A percentile compares a stretch with the other conserved stretches of the same genome.
Conservation (phyloP, 2,329 filamentous ascomycete species). For the Fusarium floridanum region DNA sequence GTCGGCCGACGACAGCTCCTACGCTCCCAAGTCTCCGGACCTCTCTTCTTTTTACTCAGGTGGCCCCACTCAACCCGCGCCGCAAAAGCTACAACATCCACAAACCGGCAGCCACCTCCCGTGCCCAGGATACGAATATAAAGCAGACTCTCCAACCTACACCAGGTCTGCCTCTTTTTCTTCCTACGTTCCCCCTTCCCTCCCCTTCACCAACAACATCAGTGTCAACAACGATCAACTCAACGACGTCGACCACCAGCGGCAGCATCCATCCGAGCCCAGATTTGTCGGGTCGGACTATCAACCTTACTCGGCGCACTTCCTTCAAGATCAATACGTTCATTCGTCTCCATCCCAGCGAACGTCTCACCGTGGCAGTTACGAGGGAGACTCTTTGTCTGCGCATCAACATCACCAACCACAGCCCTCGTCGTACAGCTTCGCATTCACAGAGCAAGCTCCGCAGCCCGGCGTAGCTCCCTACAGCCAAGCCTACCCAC, state of each 20-base stretch:
- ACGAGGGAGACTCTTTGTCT: constrained; percentile 22
- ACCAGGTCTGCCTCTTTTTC: constrained; percentile 41
- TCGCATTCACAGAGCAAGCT: constrained; percentile 30
- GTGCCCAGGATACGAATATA: constrained; percentile 51
- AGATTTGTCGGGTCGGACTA: constrained; percentile 38
- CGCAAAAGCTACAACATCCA: constrained; percentile 51
- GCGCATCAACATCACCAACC: constrained; percentile 36
- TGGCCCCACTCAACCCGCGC: constrained; percentile 52
- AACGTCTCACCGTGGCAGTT: constrained; percentile 11
- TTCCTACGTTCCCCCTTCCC: constrained; percentile 40
- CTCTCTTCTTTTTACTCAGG: constrained; percentile 67
- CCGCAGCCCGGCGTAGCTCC: constrained; percentile 15
- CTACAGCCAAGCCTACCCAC: constrained; percentile 36
- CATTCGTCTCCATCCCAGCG: constrained; percentile 19
- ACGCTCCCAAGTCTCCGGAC: constrained; percentile 71
- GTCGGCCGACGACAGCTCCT: constrained; percentile 64
- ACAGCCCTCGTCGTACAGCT: constrained; percentile 27
- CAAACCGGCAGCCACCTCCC: constrained; percentile 47
- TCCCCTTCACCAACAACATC: constrained; percentile 46
- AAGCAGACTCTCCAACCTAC: constrained; percentile 50
- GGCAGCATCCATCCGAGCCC: constrained; percentile 42
- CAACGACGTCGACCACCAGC: constrained; percentile 40
- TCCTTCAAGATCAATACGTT: constrained; percentile 37
- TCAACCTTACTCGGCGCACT: constrained; percentile 40
- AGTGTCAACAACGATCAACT: constrained; percentile 44